Evolutionary conservation across 179 eudicot genomes (phyloP), one percentile per base, ranked within the genome.

Genomic region (Drosera spatulata): DNA sequence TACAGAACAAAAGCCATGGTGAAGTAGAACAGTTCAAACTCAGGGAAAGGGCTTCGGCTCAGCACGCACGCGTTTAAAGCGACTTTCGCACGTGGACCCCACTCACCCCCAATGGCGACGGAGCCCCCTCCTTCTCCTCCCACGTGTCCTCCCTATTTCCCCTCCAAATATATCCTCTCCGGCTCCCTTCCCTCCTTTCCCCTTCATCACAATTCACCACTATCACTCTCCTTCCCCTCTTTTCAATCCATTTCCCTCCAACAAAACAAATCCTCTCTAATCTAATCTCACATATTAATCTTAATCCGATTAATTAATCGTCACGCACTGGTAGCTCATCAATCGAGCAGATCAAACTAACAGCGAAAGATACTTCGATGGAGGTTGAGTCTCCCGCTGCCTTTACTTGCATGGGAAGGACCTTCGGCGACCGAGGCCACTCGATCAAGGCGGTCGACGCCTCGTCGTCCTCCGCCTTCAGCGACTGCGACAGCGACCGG

Each of bases 401-500:
- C 41, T 80, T 72, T 73, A 74, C 73, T 2, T 82, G 78, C 74
- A 66, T 86, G 75, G 88, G 84, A 10, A 75, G 84, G 4, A 81
- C 52, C 62, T 80, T 88, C 73, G 60, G 65, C 73, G 74, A 75
- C 49, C 63, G 80, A 6, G 41, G 37, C 55, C 33, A 22, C 33
- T 22, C 33, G 33, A 22, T 22, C 33, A 22, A 22, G 33, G 33
- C 33, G 33, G 45, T 68, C 65, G 72, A 71, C 68, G 83, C 80
- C 60, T 58, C 56, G 45, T 74, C 85, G 0, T 81, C 90, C 0
- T 79, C 96, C 2, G 96, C 96, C 10, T 88, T 88, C 74, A 88
- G 96, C 61, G 96, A 88, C 53, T 88, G 96, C 64, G 75, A 81
- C 73, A 84, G 91, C 63, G 96, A 88, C 64, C 63, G 78, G 40